Evolutionary conservation across 2,329 filamentous ascomycete species (phyloP), one percentile per base, ranked within the genome.

Genomic region (Fusarium guadeloupense): DNA sequence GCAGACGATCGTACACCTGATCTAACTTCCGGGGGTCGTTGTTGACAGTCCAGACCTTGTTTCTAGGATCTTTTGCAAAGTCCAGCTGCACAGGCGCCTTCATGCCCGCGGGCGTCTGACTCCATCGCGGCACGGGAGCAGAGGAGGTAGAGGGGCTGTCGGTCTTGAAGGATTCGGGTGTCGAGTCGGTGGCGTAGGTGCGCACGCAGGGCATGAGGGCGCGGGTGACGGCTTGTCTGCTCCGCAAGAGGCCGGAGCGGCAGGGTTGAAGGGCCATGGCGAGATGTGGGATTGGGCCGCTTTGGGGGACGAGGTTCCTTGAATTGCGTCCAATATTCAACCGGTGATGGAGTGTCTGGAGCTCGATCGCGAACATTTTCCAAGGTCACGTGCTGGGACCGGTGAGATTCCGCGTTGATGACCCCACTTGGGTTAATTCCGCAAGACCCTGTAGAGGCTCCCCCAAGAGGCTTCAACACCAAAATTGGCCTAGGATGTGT

Each of bases 21-120:
- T 98, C 90, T 50, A 99, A 81, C 71, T 82, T 81, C 64, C 80
- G 81, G 9, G 91, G 91, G 71, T 93, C 87, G 17, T 85, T 83
- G 77, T 98, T 98, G 75, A 93, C 88, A 68, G 73, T 73, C 85
- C 86, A 94, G 71, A 74, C 70, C 62, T 81, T 83, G 68, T 77
- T 82, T 59, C 68, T 74, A 47, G 79, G 85, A 70, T 81, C 79
- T 76, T 78, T 86, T 72, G 79, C 82, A 64, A 78, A 83, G 77
- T 79, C 86, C 73, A 82, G 84, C 66, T 77, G 88, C 79, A 91
- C 85, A 1, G 87, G 85, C 5, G 88, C 88, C 77, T 88, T 91
- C 82, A 91, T 89, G 53, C 78, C 80, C 61, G 83, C 78, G 9
- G 90, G 90, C 8, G 90, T 93, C 69, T 87, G 83, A 10, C 85